Evolutionary conservation across 805 yeast genomes (phyloP).

Genomic region (Pichia gijzeniarum): DNA sequence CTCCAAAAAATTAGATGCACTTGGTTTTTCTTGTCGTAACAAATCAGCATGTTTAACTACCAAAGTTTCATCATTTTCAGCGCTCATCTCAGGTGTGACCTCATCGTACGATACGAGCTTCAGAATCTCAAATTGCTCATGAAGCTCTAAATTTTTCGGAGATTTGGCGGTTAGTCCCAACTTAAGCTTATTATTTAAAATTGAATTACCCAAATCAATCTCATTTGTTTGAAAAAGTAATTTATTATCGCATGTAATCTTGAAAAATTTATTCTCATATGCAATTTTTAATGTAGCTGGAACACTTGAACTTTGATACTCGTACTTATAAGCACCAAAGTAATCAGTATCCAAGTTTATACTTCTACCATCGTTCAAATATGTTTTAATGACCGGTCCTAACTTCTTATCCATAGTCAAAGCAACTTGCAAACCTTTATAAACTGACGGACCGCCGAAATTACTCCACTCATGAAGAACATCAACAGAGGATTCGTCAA

Average conservation of each 20-base stretch:
- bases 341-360: conserved; percentile 22
- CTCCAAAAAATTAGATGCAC: conserved; percentile 13
- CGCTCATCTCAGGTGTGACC: conserved; percentile 28
- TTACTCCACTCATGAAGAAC: conserved; percentile 25
- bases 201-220: conserved; percentile 36
- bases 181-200: conserved; percentile 29
- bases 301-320: conserved; percentile 60
- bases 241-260: conserved; percentile 67
- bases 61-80: conserved; percentile 21
- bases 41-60: conserved; percentile 21
- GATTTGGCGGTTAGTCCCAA: conserved; percentile 51
- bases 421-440: conserved; percentile 59
- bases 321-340: conserved; percentile 29
- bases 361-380: conserved; percentile 49
- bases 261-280: conserved; percentile 40
- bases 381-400: conserved; percentile 50
- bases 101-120: conserved; percentile 49
- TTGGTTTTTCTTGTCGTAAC: not conserved
- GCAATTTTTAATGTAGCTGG: conserved; percentile 65
- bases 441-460: conserved; percentile 51
- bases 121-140: conserved; percentile 62
- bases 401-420: conserved; percentile 42
- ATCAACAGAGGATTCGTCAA: conserved; percentile 32
- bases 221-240: conserved; percentile 61
- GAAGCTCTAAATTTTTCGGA: conserved; percentile 27